Percentiles rank a stretch among this genome's conserved stretches.
phyloP scores from a whole-genome alignment of 1,139 yeast genomes.

The Diutina neorugosa region DNA sequence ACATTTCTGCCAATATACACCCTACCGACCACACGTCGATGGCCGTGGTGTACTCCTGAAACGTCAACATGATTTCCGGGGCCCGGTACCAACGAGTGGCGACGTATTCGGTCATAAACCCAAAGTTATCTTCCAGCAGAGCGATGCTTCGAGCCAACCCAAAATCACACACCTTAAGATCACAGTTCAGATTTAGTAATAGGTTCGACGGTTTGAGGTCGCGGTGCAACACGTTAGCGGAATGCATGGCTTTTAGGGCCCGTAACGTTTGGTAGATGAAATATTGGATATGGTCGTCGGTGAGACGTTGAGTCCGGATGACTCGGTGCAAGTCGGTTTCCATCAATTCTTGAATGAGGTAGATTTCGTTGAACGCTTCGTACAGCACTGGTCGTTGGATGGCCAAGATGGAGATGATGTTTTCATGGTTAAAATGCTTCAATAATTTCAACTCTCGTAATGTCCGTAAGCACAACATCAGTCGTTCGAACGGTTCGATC shows the following conservation, averaged over 20 bases:
- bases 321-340: constrained; percentile 91
- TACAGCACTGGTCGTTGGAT: constrained; percentile 76
- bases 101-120: constrained; percentile 89
- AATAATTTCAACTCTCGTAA: constrained; percentile 79
- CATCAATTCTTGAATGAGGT: constrained; percentile 90
- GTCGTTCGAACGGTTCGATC: constrained; percentile 85
- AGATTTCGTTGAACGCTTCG: constrained; percentile 75
- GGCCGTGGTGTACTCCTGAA: constrained; percentile 87
- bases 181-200: constrained; percentile 83
- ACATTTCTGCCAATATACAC: constrained; percentile 88
- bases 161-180: constrained; percentile 86
- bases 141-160: constrained; percentile 65
- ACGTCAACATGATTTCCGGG: constrained; percentile 92
- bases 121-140: constrained; percentile 39
- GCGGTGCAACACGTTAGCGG: constrained; percentile 84
- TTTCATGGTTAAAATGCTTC: constrained; percentile 83
- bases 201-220: constrained; percentile 88
- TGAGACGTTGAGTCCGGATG: constrained; percentile 69
- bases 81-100: constrained; percentile 98
- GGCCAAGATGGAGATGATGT: constrained; percentile 81
- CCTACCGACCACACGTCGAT: constrained; percentile 97
- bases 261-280: constrained; percentile 83
- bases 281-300: constrained; percentile 90
- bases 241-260: constrained; percentile 83
- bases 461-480: constrained; percentile 85